Conservation (phyloP, 2,329 filamentous ascomycete species). For the Cryphonectria japonica region DNA sequence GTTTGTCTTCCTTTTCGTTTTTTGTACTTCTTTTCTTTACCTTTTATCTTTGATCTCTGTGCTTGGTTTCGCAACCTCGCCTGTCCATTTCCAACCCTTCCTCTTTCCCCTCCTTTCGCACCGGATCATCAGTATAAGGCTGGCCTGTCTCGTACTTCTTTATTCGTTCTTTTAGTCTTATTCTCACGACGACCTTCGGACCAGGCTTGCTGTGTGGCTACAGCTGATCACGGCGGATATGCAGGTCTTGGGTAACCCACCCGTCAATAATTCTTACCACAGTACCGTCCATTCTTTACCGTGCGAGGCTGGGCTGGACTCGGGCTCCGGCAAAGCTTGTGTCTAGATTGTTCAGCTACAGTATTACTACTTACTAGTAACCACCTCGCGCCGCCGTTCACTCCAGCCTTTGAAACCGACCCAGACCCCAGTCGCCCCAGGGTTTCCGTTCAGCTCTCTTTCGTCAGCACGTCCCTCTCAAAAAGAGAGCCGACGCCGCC, state of each 20-base stretch:
- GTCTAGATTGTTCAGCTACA: neutral
- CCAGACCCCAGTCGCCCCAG: neutral
- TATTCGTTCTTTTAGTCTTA: neutral
- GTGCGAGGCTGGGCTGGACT: constrained; percentile 5
- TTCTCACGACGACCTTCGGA: neutral
- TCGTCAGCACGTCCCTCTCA: neutral
- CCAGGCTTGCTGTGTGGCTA: constrained; percentile 8
- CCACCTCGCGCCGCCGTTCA: neutral
- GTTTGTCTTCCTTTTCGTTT: neutral
- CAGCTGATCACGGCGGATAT: constrained; percentile 7
- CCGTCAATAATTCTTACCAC: neutral
- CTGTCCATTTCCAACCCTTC: neutral
- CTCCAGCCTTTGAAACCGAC: neutral
- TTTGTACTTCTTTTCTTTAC: neutral
- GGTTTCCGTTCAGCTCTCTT: neutral
- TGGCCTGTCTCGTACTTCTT: neutral
- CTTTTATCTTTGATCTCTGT: neutral
- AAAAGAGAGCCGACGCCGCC: neutral
- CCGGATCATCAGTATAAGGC: neutral
- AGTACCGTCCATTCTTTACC: neutral
- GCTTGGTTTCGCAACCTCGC: neutral
- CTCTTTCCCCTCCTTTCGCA: neutral
- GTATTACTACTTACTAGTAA: neutral
- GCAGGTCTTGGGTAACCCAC: neutral
- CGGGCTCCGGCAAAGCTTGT: neutral